These are phyloP conservation scores for Garcia nutans DNA, from an alignment of 345 rosid genomes.

Conservation along the genomic window DNA sequence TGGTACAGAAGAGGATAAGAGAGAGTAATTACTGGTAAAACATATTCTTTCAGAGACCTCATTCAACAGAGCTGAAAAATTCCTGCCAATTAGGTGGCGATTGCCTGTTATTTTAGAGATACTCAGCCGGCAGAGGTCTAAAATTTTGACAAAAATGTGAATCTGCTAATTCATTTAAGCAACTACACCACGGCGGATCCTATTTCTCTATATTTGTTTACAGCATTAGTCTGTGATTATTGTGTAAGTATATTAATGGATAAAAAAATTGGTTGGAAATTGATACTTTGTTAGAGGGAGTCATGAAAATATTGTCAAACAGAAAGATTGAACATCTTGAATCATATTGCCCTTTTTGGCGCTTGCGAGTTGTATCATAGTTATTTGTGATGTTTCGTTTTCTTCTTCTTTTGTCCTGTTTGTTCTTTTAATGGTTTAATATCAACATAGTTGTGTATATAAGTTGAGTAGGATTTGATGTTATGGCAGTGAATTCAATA, in stretches of 20 bases:
- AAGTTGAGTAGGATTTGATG: too few relatives aligned
- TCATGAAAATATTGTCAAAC: background rate
- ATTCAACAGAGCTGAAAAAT: constrained; percentile 6
- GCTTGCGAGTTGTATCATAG: constrained; percentile 3
- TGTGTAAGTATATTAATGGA: background rate
- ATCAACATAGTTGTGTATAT: too few relatives aligned
- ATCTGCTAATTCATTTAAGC: background rate
- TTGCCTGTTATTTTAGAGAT: background rate
- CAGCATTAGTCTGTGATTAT: background rate
- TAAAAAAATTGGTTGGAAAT: background rate
- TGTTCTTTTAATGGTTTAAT: too few relatives aligned
- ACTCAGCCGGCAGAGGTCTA: constrained; percentile 4
- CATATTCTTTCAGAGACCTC: background rate
- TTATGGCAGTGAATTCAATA: too few relatives aligned
- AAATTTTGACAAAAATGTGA: constrained; percentile 9
- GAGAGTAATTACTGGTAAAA: constrained; percentile 39
- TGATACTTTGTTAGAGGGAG: background rate
- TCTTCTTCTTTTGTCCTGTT: background rate
- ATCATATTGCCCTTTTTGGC: background rate
- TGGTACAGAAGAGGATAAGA: constrained; percentile 71
- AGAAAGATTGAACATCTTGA: background rate
- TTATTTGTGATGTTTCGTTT: background rate
- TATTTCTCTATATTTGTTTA: background rate
- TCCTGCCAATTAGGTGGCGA: background rate
- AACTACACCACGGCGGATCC: background rate